Percentiles rank a stretch among this genome's conserved stretches.
These are phyloP conservation scores for Fraxinus floribunda DNA, from an alignment of 305 asterid genomes.

Conservation along the genomic window DNA sequence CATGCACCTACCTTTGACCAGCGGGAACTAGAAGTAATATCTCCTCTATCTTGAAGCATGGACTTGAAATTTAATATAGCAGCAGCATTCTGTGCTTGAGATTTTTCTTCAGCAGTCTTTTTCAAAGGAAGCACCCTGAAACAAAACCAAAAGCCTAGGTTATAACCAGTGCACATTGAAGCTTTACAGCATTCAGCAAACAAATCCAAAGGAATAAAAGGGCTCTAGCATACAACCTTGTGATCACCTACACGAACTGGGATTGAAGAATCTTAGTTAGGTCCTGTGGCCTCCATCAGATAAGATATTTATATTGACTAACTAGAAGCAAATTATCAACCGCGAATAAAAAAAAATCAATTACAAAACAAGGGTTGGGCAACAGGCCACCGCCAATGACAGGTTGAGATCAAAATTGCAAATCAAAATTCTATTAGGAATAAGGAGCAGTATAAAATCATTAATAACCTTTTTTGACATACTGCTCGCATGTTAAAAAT, in stretches of 20 bases:
- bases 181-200: constrained; percentile 13
- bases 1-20: constrained; percentile 80
- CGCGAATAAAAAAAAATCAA: not conserved
- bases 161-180: constrained; percentile 19
- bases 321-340: not conserved
- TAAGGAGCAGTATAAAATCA: constrained; percentile 1
- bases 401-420: not conserved
- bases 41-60: constrained; percentile 76
- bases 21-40: constrained; percentile 62
- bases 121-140: constrained; percentile 72
- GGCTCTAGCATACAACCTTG: not conserved
- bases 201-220: constrained; percentile 13
- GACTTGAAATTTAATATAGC: constrained; percentile 65
- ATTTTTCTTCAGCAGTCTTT: constrained; percentile 76
- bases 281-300: not conserved
- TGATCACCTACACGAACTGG: not conserved
- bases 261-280: not conserved
- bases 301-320: not conserved
- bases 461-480: not conserved
- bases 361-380: not conserved
- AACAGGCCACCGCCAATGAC: not conserved
- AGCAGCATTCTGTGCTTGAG: constrained; percentile 75
- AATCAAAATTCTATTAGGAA: constrained; percentile 5
- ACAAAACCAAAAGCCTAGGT: constrained; percentile 24
- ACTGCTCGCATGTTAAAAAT: not conserved